Evolutionary conservation across 1,139 yeast species (phyloP).

Genomic region (Hanseniaspora gamundiae): DNA sequence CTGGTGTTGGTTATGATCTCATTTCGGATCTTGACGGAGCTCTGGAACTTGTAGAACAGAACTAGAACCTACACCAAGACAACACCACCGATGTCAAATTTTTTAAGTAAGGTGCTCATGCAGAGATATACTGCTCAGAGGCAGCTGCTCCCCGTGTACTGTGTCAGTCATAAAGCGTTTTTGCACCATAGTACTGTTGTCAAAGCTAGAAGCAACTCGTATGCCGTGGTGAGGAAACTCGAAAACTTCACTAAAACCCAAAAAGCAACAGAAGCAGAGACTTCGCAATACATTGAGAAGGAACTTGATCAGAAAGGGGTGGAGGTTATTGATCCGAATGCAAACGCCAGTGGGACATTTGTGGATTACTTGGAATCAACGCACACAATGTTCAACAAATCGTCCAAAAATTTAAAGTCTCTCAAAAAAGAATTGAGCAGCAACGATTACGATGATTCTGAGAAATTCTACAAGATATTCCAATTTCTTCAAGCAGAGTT

Average conservation of each 20-base stretch:
- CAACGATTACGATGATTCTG: constrained; percentile 3
- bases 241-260: neutral
- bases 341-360: constrained; percentile 9
- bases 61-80: too few species aligned
- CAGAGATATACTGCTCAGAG: too few species aligned
- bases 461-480: constrained; percentile 12
- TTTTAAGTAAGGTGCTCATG: neutral
- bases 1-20: too few species aligned
- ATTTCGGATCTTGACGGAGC: too few species aligned
- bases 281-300: neutral
- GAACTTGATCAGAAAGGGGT: neutral
- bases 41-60: too few species aligned
- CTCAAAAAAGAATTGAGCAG: constrained; percentile 9
- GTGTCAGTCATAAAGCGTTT: neutral
- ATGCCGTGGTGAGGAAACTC: constrained; percentile 3
- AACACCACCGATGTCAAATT: too few species aligned
- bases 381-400: constrained; percentile 16
- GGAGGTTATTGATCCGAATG: neutral
- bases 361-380: constrained; percentile 14
- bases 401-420: constrained; percentile 11
- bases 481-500: constrained; percentile 16
- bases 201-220: neutral
- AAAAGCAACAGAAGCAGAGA: neutral
- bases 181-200: neutral
- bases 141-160: neutral